Conservation (phyloP, 495 filamentous ascomycete species). For the Parathielavia hyrcaniae region DNA sequence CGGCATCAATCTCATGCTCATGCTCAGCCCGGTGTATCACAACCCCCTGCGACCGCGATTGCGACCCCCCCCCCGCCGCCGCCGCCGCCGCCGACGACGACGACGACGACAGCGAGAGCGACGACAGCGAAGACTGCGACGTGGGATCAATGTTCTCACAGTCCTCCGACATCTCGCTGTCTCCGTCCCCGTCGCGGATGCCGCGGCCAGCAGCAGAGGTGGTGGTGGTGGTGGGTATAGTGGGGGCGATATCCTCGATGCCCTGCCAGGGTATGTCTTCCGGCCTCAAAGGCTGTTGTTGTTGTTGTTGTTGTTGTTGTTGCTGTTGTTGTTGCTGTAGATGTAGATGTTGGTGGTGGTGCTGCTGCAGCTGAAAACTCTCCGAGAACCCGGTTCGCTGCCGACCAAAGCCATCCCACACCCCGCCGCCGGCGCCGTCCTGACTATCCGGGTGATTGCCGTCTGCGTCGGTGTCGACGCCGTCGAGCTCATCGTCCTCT, state of each 20-base stretch:
- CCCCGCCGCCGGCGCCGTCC: not conserved
- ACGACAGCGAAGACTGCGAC: slow-evolving; percentile 6
- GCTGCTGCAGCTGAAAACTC: not conserved
- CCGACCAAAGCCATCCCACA: slow-evolving; percentile 15
- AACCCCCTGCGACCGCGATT: not conserved
- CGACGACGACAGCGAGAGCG: not conserved
- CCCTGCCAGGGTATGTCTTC: slow-evolving; percentile 43
- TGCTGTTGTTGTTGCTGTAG: slow-evolving; percentile 30
- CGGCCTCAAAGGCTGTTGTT: slow-evolving; percentile 19
- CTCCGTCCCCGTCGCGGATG: not conserved
- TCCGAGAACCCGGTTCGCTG: not conserved
- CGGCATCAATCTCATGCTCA: not conserved
- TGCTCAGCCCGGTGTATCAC: slow-evolving; percentile 23
- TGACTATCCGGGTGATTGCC: slow-evolving; percentile 1
- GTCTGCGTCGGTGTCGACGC: slow-evolving; percentile 28
- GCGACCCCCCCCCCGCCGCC: too few relatives aligned
- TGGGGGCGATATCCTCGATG: slow-evolving; percentile 43
- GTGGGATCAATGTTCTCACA: slow-evolving; percentile 40
- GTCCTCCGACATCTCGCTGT: slow-evolving; percentile 30
- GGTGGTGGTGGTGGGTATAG: too few relatives aligned
- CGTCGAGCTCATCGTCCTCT: slow-evolving; percentile 31
- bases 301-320: not conserved
- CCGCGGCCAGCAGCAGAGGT: not conserved
- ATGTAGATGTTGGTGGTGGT: not conserved
- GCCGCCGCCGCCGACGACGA: too few relatives aligned